Base-by-base conservation (phyloP, 148 eudicot genomes). In the Rhododendron molle region DNA sequence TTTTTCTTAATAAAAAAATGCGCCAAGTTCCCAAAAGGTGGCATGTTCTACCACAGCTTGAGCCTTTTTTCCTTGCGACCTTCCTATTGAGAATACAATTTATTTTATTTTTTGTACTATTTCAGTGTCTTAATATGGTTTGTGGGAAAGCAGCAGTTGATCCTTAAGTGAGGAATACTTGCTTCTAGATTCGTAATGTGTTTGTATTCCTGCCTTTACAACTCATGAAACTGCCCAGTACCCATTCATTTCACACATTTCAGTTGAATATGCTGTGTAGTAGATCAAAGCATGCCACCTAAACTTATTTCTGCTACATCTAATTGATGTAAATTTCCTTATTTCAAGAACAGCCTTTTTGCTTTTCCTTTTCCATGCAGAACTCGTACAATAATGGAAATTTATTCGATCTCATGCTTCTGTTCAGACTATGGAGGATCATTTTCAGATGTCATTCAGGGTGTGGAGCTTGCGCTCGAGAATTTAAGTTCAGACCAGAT, bases 351-450 rank as follows among this genome's bases (percentile, higher is more conserved):
- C 18, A 58, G 28, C 32, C 67, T 16, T 49, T 8, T 9, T n/a
- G 13, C 20, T 40, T 40, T 40, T 38, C 6, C 67, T 26, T 81
- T 28, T 62, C 40, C 47, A 38, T 52, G 60, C 56, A 54, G 47
- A 52, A 46, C 38, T 49, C 34, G 44, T 28, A 52, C 62, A 21
- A 20, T 87, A 85, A 16, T 58, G 73, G 34, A 83, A 60, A 78
- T 79, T 2, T 43, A 44, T 13, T 78, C 58, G 65, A n/a, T 30
- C 62, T 38, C 16, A 78, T 38, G 71, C 38, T 78, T 50, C 69
- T 87, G 83, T 32, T 86, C 94, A 95, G 99, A 93, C 88, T 96
- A 94, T 90, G 96, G 99, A 54, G 92, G 88, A 86, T 96, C 99
- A 85, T 96, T 92, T 86, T 85, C 93, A 78, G 98, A 95, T 89